A percentile compares a stretch with the other conserved stretches of the same genome.
These are phyloP conservation scores for Platanus orientalis DNA, from an alignment of 164 flowering plant species.

Conservation along the genomic window DNA sequence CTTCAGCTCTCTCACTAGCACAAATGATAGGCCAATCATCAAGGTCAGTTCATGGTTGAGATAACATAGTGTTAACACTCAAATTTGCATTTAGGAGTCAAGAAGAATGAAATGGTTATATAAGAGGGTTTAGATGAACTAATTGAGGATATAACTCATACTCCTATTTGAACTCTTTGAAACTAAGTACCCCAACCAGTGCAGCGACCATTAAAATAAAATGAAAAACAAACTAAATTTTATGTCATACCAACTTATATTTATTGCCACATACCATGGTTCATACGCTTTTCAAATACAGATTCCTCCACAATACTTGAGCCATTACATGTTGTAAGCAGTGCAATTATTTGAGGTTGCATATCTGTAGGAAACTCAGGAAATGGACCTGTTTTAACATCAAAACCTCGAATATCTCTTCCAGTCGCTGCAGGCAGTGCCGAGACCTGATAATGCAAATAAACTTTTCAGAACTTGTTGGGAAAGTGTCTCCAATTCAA, in stretches of 20 bases:
- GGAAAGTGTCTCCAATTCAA: no score
- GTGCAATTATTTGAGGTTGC: slow-evolving; percentile 46
- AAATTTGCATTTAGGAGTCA: no score
- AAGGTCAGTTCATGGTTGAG: neutral
- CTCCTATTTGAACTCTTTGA: neutral
- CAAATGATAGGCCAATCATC: neutral
- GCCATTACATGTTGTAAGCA: slow-evolving; percentile 39
- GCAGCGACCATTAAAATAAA: neutral
- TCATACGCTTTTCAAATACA: slow-evolving; percentile 47
- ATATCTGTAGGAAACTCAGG: slow-evolving; percentile 55
- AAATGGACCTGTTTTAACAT: slow-evolving; percentile 41
- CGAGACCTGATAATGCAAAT: slow-evolving; percentile 27
- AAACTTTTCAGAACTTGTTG: neutral
- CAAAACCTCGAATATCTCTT: slow-evolving; percentile 27
- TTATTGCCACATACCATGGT: slow-evolving; percentile 35
- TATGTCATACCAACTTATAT: neutral
- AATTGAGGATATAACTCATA: neutral
- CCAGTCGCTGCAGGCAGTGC: slow-evolving; percentile 20
- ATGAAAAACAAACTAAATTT: neutral
- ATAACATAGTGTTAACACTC: no score
- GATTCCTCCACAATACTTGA: slow-evolving; percentile 36
- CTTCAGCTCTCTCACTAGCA: slow-evolving; percentile 36
- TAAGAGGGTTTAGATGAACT: neutral
- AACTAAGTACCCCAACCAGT: neutral
- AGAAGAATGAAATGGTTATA: neutral